Percentiles rank a stretch among this genome's conserved stretches.
phyloP scores from a whole-genome alignment of 768 basidiomycete species.

The Suillus tomentosus region DNA sequence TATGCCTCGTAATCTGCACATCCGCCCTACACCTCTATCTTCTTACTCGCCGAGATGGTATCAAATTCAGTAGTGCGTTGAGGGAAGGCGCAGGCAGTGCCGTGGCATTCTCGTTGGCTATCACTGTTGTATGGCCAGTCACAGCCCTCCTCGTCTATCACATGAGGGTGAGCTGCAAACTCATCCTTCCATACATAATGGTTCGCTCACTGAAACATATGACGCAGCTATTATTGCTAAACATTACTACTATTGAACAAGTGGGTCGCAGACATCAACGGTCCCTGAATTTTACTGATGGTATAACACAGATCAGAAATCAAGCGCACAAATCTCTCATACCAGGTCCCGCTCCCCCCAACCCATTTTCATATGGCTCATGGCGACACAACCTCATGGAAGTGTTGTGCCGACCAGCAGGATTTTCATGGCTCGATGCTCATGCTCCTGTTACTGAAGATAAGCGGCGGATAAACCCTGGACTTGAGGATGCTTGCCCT shows the following conservation, averaged over 20 bases:
- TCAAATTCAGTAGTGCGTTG: slow-evolving; percentile 51
- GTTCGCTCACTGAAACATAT: slow-evolving; percentile 10
- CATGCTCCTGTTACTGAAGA: slow-evolving; percentile 66
- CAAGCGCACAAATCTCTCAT: slow-evolving; percentile 75
- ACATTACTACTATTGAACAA: slow-evolving; percentile 96
- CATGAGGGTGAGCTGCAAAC: slow-evolving; percentile 62
- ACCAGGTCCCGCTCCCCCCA: slow-evolving; percentile 67
- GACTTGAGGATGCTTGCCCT: slow-evolving; percentile 37
- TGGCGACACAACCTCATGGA: slow-evolving; percentile 75
- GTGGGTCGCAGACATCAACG: slow-evolving; percentile 43
- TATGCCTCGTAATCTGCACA: slow-evolving; percentile 77
- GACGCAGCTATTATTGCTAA: slow-evolving; percentile 71
- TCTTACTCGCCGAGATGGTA: slow-evolving; percentile 52
- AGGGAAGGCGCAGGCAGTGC: slow-evolving; percentile 71
- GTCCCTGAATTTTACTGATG: slow-evolving; percentile 14
- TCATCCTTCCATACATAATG: background rate
- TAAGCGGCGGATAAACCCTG: slow-evolving; percentile 75
- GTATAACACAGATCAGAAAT: slow-evolving; percentile 67
- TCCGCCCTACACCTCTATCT: slow-evolving; percentile 81
- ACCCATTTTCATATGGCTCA: slow-evolving; percentile 84
- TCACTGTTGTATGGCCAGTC: slow-evolving; percentile 82
- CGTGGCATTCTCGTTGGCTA: slow-evolving; percentile 72
- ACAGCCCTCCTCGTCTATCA: slow-evolving; percentile 81
- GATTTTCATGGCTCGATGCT: slow-evolving; percentile 79
- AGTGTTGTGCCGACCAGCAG: slow-evolving; percentile 78